Percentiles rank a stretch among this genome's conserved stretches.
phyloP scores from a whole-genome alignment of 306 rosid genomes.

The Trifolium dubium region DNA sequence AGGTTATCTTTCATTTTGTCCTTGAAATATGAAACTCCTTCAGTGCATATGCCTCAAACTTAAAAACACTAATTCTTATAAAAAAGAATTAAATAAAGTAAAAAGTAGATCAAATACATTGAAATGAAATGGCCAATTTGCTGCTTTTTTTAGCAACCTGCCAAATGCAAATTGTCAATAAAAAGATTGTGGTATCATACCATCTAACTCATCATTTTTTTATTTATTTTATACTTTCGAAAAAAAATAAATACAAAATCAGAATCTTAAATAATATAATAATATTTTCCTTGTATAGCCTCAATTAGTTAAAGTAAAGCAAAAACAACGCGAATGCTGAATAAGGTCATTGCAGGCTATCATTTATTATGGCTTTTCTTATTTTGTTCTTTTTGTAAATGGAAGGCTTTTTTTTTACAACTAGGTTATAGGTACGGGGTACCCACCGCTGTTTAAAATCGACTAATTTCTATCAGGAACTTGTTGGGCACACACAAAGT shows the following conservation, averaged over 20 bases:
- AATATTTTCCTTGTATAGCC: background rate
- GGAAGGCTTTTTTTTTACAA: conserved; percentile 26
- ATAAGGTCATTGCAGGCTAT: background rate
- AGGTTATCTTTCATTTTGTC: conserved; percentile 8
- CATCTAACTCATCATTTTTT: background rate
- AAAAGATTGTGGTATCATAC: conserved; percentile 15
- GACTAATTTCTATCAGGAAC: background rate
- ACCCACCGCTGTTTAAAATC: background rate
- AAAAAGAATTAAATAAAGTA: background rate
- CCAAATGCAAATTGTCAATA: background rate
- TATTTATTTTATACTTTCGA: background rate
- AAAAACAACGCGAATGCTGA: background rate
- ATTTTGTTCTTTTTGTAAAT: conserved; percentile 46
- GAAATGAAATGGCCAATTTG: conserved; percentile 28
- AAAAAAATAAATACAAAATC: background rate
- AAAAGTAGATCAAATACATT: background rate
- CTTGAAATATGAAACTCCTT: background rate
- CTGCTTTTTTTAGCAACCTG: background rate
- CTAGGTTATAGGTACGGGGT: background rate
- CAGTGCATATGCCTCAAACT: conserved; percentile 20
- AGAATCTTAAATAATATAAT: background rate
- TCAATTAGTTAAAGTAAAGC: background rate
- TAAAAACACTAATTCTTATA: conserved; percentile 3
- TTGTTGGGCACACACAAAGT: background rate
- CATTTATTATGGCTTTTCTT: conserved; percentile 38